Conservation (phyloP, 2,329 filamentous ascomycete genomes). For the Ophiostoma tasmaniense region DNA sequence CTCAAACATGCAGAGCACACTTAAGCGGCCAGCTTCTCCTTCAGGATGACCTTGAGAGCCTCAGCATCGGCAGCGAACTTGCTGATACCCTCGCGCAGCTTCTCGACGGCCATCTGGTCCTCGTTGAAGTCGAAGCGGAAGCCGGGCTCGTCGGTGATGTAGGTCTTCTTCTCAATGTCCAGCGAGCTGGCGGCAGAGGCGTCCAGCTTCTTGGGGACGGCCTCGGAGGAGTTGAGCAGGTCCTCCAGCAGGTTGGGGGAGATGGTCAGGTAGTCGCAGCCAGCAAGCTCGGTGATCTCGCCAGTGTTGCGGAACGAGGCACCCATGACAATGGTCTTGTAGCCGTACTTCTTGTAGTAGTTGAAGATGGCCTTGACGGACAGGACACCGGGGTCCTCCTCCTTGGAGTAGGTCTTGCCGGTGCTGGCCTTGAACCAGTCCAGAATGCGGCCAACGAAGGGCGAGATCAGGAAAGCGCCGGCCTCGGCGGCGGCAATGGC, state of each 20-base stretch:
- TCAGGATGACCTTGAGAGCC: slow-evolving; percentile 86
- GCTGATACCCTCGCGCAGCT: slow-evolving; percentile 98
- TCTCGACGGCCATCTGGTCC: slow-evolving; percentile 98
- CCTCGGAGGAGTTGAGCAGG: slow-evolving; percentile 71
- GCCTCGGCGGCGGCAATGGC: slow-evolving; percentile 95
- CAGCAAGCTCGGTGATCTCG: slow-evolving; percentile 96
- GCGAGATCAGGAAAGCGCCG: slow-evolving; percentile 92
- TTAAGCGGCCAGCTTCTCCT: slow-evolving; percentile 60
- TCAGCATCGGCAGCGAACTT: slow-evolving; percentile 96
- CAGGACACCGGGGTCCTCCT: slow-evolving; percentile 93
- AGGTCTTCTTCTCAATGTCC: slow-evolving; percentile 78
- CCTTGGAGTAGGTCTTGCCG: slow-evolving; percentile 85
- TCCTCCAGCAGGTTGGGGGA: slow-evolving; percentile 92
- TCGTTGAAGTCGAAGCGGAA: slow-evolving; percentile 99
- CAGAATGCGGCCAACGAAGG: slow-evolving; percentile 97
- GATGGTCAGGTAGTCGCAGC: slow-evolving; percentile 98
- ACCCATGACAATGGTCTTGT: slow-evolving; percentile 99
- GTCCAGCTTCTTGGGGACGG: slow-evolving; percentile 90
- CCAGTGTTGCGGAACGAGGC: slow-evolving; percentile 94
- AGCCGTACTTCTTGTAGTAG: slow-evolving; percentile 99
- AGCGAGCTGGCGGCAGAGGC: slow-evolving; percentile 55
- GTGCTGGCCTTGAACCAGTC: slow-evolving; percentile 97
- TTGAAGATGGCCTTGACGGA: slow-evolving; percentile 93
- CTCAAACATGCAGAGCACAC: not conserved
- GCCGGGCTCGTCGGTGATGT: slow-evolving; percentile 76